Base-by-base conservation (phyloP, 2,329 filamentous ascomycete genomes). In the Emmonsiellopsis sp. region DNA sequence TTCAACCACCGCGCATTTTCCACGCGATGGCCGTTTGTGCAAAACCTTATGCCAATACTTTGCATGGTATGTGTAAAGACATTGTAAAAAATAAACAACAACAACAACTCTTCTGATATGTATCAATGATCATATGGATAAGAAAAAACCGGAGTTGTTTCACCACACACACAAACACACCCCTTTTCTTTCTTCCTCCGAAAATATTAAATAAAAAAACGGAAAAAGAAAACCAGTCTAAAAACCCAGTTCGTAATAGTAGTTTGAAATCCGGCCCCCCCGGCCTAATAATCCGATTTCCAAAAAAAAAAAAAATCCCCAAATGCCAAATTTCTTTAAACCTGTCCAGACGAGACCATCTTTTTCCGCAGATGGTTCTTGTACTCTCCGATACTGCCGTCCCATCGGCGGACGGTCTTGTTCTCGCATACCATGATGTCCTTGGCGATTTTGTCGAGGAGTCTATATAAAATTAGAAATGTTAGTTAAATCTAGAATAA, bases 401-500 rank as follows among this genome's bases (percentile, higher is more conserved):
- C 85, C 93, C 93, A 98, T 65, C 83, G 76, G 64, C 81, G 84
- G 64, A 97, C 90, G 11, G 90, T 91, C 81, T 91, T 90, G 84
- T 98, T 90, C 78, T 98, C 93, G 75, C 94, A 98, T 54, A 98
- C 93, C 76, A 98, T 84, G 74, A 98, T 98, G 73, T 98, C 89
- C 82, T 98, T 98, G 64, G 93, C 93, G 72, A 98, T 97, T 81
- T 95, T 96, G 83, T 98, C 93, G 61, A 98, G 84, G 67, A 98
- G 79, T 79, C 92, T 94, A 63, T 94, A 63, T 49, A 44, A 35
- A 48, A 54, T n/a, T 37, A 62, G 65, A 76, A 7, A 73, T 43
- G 49, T 46, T 51, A 57, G 58, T 52, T 50, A 20, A 20, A 38
- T 32, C 2, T 34, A 7, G 13, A 8, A 7, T 15, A 9, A 8